Conservation (phyloP, 2,329 filamentous ascomycete genomes). For the Fusarium sp. region DNA sequence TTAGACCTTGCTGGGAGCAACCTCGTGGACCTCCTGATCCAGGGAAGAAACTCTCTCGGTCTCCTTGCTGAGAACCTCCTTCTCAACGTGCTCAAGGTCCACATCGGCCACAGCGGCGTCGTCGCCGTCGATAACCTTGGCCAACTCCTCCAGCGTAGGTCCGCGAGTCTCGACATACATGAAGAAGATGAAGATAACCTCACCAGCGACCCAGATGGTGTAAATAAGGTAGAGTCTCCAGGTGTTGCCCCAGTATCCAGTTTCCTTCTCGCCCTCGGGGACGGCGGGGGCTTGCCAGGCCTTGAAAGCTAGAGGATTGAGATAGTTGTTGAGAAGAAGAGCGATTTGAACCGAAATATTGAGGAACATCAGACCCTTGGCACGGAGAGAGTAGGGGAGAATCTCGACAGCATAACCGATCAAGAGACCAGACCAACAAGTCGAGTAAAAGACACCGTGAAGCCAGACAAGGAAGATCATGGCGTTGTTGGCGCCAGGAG, state of each 20-base stretch:
- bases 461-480: conserved; percentile 69
- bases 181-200: conserved; percentile 71
- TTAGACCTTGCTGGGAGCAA: conserved; percentile 3
- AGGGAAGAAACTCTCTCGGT: neutral
- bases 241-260: conserved; percentile 63
- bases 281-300: neutral
- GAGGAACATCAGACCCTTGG: conserved; percentile 70
- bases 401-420: conserved; percentile 68
- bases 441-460: conserved; percentile 67
- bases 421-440: conserved; percentile 67
- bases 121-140: conserved; percentile 76
- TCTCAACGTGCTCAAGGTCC: conserved; percentile 63
- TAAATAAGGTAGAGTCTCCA: conserved; percentile 76
- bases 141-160: conserved; percentile 69
- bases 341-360: conserved; percentile 70
- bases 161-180: conserved; percentile 77
- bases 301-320: neutral
- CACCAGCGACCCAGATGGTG: conserved; percentile 68
- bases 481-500: conserved; percentile 56
- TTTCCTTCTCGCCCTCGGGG: conserved; percentile 33
- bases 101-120: conserved; percentile 62
- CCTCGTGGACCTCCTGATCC: conserved; percentile 8
- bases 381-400: conserved; percentile 66
- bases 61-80: conserved; percentile 49
- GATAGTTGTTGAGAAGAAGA: conserved; percentile 68